Evolutionary conservation across 2,329 filamentous ascomycete genomes (phyloP), one percentile per base, ranked within the genome.

Genomic region (Calonectria pauciramosa): DNA sequence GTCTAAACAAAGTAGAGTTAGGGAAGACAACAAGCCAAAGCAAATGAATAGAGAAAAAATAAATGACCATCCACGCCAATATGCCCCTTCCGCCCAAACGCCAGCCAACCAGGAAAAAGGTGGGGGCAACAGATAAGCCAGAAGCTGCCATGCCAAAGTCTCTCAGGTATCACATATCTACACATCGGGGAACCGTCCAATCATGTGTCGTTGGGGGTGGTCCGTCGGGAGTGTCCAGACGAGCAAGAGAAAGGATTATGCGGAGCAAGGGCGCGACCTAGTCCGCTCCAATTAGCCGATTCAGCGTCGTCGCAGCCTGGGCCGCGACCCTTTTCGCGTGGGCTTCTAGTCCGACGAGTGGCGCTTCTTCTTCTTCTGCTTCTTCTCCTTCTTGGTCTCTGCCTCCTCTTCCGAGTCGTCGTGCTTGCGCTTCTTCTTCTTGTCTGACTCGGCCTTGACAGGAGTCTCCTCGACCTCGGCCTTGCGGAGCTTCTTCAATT

Each of bases 401-500:
- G 92, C 91, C 85, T 91, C 92, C 84, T 94, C 94, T 77, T 88
- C 89, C 78, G 92, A 92, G 75, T 91, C 94, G 64, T 92, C 91
- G 75, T 89, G 89, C 87, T 94, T 94, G 84, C 93, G 91, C 90
- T 95, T 95, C 91, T 95, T 95, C 85, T 90, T 90, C 80, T 86
- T 80, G 67, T 84, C 84, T 10, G 81, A 72, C 32, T 75, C 78
- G 47, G 83, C 73, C 79, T 90, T 90, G 70, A 82, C 83, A 3
- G 90, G 88, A 70, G 86, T 85, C 70, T 85, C 82, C 74, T 87
- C 86, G 64, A 86, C 91, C 82, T 91, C 91, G 23, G 84, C 86
- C 86, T 93, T 94, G 86, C 91, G 92, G 73, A 90, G 86, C 88
- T 94, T 94, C 90, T 95, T 95, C 81, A 93, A 85, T 60, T 94